Evolutionary conservation across 371 early-diverging fungal species (phyloP), one percentile per base, ranked within the genome.

Genomic region (Apophysomyces trapeziformis): DNA sequence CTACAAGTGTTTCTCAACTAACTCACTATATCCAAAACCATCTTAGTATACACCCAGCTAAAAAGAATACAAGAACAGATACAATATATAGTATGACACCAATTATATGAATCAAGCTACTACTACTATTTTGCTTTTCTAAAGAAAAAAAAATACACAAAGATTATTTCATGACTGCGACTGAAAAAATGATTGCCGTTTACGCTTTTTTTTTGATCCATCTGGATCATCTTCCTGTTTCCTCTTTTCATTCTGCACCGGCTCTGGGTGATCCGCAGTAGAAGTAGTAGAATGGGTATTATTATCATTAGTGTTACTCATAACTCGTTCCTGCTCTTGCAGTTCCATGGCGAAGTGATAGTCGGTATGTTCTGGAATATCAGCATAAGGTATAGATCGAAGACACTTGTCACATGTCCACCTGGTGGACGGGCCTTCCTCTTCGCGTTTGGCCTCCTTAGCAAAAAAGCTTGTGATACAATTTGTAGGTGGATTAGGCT

Each of bases 301-400:
- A 26, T 26, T 26, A 26, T 26, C 32, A 26, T 26, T 2, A 26
- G 1, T 26, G 2, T 3, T n/a, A 18, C 21, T 16, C 21, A 57
- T 36, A 9, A 6, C n/a, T 35, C 18, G 59, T 16, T 67, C 71
- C 50, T 64, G 21, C 36, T 64, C 45, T 32, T 76, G 71, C 2
- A 85, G 56, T 3, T 73, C 69, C 12, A 76, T 57, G 7, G 84
- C 85, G 62, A 83, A 82, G 68, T 85, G 85, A 62, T 69, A 85
- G 63, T 85, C 85, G 12, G 75, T 68, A 61, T 85, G 85, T 43
- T 85, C 85, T 16, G 70, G 73, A 14, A 76, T 45, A 6, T 74
- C 32, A 3, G 39, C 35, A 5, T 64, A 13, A 1, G 69, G 60
- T 21, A 85, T 67, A 12, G 32, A 41, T 41, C 79, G 65, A 13